Evolutionary conservation across 1,284 basidiomycete species (phyloP), one percentile per base, ranked within the genome.

Genomic region (Meripilus lineatus): DNA sequence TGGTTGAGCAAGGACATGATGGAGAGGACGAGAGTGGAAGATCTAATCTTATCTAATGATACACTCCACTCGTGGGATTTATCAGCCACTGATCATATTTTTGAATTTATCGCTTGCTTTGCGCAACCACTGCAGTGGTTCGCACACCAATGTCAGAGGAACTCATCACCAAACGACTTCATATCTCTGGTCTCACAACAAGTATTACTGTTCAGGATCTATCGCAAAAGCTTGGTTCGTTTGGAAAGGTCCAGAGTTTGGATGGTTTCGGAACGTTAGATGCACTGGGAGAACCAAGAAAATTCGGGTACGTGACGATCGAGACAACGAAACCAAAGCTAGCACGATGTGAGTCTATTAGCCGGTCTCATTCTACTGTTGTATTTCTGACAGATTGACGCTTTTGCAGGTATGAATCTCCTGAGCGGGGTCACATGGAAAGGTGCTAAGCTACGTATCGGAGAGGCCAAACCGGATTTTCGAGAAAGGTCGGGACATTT

Each of bases 381-480:
- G 42, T 30, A 41, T 47, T 32, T 46, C 17, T 33, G 39, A 4
- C 30, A 21, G 6, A 40, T 24, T 48, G 15, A n/a, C n/a, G n/a
- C n/a, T n/a, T n/a, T 6, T 37, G 3, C 44, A 89, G 86, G 85
- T 63, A 68, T 88, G 60, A 89, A 80, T 55, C 57, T 79, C 3
- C 69, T 90, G 6, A 89, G 84, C 51, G 87, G 88, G 22, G 78
- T 84, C 7, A 86, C 77, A 1, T 90, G 85, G 84, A 90, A 89
- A 63, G 87, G 88, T 14, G 66, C 85, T n/a, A 87, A 83, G 52
- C 63, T 90, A 23, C 74, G 85, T n/a, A 73, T 90, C 26, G 86
- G 86, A 5, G 85, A 89, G 52, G 88, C 87, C 20, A 84, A 77
- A 51, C 80, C 78, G 1, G 81, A 89, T 59, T 90, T 72, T 56